A percentile compares a stretch with the other conserved stretches of the same genome.
Evolutionary conservation across 2,329 filamentous ascomycete genomes (phyloP).

Genomic region (Colletotrichum sp.): DNA sequence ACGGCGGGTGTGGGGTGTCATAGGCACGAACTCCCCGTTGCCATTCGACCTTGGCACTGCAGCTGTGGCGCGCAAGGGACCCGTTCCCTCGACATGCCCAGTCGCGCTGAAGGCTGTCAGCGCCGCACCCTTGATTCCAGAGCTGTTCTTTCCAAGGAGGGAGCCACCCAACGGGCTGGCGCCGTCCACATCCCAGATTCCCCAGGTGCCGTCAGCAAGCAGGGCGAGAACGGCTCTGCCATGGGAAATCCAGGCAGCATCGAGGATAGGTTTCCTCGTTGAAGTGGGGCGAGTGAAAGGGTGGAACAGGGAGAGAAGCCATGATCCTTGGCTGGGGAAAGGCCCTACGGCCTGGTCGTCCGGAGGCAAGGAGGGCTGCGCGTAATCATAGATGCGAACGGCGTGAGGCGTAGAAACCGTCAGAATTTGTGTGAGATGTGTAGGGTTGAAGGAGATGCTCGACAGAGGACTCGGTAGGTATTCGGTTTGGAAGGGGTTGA

Average conservation of each 20-base stretch:
- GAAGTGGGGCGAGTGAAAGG: conserved; percentile 56
- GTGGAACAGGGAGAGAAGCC: conserved; percentile 67
- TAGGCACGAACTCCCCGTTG: conserved; percentile 63
- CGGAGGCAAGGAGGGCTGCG: conserved; percentile 53
- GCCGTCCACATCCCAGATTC: conserved; percentile 70
- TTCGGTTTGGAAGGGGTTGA: conserved; percentile 65
- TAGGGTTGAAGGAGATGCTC: conserved; percentile 66
- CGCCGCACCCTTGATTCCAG: conserved; percentile 62
- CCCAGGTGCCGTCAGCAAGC: conserved; percentile 70
- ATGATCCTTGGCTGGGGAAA: conserved; percentile 65
- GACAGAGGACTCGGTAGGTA: conserved; percentile 60
- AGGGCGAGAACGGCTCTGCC: conserved; percentile 64
- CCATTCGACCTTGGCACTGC: conserved; percentile 14
- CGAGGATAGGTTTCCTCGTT: conserved; percentile 64
- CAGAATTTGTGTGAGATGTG: conserved; percentile 62
- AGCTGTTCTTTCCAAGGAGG: conserved; percentile 54
- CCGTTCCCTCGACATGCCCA: conserved; percentile 66
- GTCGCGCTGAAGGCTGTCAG: conserved; percentile 62
- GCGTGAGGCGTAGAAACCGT: conserved; percentile 60
- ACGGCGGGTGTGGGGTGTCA: conserved; percentile 67
- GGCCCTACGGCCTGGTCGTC: conserved; percentile 56
- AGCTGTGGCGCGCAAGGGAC: conserved; percentile 48
- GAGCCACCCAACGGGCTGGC: conserved; percentile 52
- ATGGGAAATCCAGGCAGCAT: conserved; percentile 65
- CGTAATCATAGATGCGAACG: conserved; percentile 68